Evolutionary conservation across 306 rosid genomes (phyloP).

Genomic region (Castanea crenata): DNA sequence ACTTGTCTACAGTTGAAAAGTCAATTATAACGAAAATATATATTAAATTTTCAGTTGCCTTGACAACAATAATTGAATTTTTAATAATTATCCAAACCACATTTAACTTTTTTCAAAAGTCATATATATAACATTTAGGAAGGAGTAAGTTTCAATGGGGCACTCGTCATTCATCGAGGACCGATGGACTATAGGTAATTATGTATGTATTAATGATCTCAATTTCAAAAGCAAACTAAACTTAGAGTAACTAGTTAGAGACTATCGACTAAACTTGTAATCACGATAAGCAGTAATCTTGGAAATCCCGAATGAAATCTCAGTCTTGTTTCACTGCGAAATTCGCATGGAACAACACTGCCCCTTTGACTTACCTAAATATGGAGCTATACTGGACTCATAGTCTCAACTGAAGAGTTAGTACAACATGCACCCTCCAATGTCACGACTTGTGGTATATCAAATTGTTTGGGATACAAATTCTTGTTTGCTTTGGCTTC

Average conservation of each 20-base stretch:
- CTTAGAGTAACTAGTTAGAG: background rate
- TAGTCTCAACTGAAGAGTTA: too few relatives aligned
- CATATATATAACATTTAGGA: background rate
- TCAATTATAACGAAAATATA: background rate
- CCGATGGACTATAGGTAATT: background rate
- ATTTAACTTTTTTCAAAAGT: background rate
- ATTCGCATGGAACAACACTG: slow-evolving; percentile 36
- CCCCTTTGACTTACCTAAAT: slow-evolving; percentile 40
- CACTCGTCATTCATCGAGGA: background rate
- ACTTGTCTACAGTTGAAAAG: too few relatives aligned
- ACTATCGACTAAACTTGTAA: slow-evolving; percentile 14
- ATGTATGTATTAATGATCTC: background rate
- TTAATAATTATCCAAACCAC: background rate
- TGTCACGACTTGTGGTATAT: too few relatives aligned
- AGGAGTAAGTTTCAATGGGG: background rate
- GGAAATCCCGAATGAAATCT: slow-evolving; percentile 19
- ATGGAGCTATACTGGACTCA: slow-evolving; percentile 12
- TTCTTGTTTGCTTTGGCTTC: too few relatives aligned
- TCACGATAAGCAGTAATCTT: slow-evolving; percentile 29
- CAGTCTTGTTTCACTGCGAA: slow-evolving; percentile 44
- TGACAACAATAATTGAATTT: background rate
- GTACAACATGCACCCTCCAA: too few relatives aligned
- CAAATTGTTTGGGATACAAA: too few relatives aligned
- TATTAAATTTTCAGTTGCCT: background rate
- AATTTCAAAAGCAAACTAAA: background rate